Percentiles rank a stretch among this genome's conserved stretches.
Conservation (phyloP, 257 asterid species). For the Nicotiana benthamiana region DNA sequence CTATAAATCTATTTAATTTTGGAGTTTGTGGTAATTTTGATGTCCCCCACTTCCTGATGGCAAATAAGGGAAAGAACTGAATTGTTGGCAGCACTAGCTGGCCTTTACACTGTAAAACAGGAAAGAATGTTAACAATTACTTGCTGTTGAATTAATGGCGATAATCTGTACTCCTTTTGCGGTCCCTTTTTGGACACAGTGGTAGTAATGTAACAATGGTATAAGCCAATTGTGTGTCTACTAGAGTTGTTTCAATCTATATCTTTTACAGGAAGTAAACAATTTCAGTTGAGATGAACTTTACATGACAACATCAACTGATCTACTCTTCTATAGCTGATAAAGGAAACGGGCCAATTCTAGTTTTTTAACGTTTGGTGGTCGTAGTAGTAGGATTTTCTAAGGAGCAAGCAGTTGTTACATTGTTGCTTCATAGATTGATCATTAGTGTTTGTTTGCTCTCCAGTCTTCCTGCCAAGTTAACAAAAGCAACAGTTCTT, state of each 20-base stretch:
- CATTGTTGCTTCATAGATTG: background rate
- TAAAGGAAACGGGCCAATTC: background rate
- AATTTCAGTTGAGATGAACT: background rate
- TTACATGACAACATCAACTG: background rate
- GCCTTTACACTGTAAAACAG: background rate
- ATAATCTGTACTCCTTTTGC: background rate
- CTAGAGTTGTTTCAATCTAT: background rate
- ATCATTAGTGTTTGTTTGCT: background rate
- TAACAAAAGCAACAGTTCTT: slow-evolving; percentile 31
- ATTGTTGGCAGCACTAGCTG: background rate
- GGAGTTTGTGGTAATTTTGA: background rate
- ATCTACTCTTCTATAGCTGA: background rate
- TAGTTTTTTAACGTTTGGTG: background rate
- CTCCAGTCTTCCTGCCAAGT: slow-evolving; percentile 48
- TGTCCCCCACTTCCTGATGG: background rate
- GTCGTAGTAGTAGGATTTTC: background rate
- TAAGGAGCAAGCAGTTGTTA: background rate
- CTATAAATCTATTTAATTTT: background rate
- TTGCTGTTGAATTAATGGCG: background rate
- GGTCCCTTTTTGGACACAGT: background rate
- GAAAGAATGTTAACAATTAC: background rate
- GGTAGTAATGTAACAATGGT: background rate
- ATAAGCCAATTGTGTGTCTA: background rate
- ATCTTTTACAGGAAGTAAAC: background rate
- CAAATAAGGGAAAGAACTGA: background rate